A percentile compares a stretch with the other conserved stretches of the same genome.
These are phyloP conservation scores for Exophiala mesophila DNA, from an alignment of 2,329 filamentous ascomycete species.

Conservation along the genomic window DNA sequence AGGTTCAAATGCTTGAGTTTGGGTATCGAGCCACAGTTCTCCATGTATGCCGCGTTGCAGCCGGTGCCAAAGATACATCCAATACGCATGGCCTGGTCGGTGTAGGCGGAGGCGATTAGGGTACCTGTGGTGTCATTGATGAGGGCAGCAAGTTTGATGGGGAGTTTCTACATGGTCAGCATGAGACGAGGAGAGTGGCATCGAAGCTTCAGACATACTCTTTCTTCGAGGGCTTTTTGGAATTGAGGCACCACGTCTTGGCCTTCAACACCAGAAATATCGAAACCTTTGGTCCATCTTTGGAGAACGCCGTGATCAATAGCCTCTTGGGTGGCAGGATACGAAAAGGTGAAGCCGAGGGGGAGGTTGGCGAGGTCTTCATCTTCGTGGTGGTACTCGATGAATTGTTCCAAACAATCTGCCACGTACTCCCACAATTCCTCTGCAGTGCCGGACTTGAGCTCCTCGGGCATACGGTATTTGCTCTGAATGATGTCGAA, in stretches of 20 bases:
- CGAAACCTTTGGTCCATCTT: slow-evolving; percentile 96
- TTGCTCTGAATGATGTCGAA: slow-evolving; percentile 96
- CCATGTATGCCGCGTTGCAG: slow-evolving; percentile 98
- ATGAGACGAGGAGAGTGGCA: background rate
- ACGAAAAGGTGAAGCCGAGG: slow-evolving; percentile 93
- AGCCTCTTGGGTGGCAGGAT: slow-evolving; percentile 87
- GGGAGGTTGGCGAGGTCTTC: slow-evolving; percentile 60
- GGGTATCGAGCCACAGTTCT: slow-evolving; percentile 81
- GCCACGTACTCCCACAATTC: slow-evolving; percentile 95
- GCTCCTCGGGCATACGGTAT: slow-evolving; percentile 88
- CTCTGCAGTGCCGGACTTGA: slow-evolving; percentile 77
- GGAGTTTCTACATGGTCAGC: slow-evolving; percentile 22
- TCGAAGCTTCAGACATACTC: slow-evolving; percentile 44
- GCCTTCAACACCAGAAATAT: slow-evolving; percentile 87
- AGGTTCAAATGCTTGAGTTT: slow-evolving; percentile 92
- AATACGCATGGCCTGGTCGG: slow-evolving; percentile 86
- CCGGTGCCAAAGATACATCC: slow-evolving; percentile 98
- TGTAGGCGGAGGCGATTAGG: slow-evolving; percentile 92
- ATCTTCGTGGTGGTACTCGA: slow-evolving; percentile 73
- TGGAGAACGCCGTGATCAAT: slow-evolving; percentile 90
- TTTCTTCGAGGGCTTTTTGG: slow-evolving; percentile 67
- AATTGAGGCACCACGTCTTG: slow-evolving; percentile 86
- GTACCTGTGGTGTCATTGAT: slow-evolving; percentile 99
- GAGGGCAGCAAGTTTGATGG: slow-evolving; percentile 81
- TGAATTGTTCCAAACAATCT: slow-evolving; percentile 85